Conservation (phyloP, 441 rosid species). For the Cnidoscolus chayamansa region DNA sequence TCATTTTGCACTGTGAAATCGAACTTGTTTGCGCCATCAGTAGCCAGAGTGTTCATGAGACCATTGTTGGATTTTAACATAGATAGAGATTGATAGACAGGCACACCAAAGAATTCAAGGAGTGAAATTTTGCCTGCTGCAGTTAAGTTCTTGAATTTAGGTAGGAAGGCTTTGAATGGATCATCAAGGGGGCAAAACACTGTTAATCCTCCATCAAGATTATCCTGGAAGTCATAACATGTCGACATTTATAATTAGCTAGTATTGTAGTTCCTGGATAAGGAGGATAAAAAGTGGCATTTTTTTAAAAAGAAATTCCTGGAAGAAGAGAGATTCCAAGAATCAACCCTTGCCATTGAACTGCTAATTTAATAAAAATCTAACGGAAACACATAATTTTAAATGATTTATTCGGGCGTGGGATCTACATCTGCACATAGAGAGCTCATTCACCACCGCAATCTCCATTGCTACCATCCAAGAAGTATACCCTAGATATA, state of each 20-base stretch:
- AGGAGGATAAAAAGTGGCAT: background rate
- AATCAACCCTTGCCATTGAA: background rate
- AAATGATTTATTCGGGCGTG: background rate
- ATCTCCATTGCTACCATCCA: background rate
- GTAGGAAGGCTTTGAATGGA: constrained; percentile 76
- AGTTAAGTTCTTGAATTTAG: constrained; percentile 76
- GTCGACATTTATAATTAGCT: background rate
- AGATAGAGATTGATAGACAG: constrained; percentile 63
- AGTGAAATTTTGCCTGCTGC: constrained; percentile 60
- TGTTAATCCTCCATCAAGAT: constrained; percentile 80
- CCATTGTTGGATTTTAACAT: constrained; percentile 89
- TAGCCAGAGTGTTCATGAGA: constrained; percentile 81
- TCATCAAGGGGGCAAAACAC: constrained; percentile 93
- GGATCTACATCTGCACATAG: background rate
- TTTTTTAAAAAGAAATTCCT: no score
- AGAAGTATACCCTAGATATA: background rate
- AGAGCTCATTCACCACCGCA: background rate
- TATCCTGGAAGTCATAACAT: constrained; percentile 44
- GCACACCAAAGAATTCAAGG: constrained; percentile 72
- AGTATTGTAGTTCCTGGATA: background rate
- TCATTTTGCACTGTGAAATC: constrained; percentile 85
- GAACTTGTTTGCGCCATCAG: constrained; percentile 72
- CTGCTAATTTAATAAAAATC: background rate
- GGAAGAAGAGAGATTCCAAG: no score
- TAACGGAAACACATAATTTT: background rate